phyloP scores from a whole-genome alignment of 257 asterid genomes.

The Jaltomata sinuosa region DNA sequence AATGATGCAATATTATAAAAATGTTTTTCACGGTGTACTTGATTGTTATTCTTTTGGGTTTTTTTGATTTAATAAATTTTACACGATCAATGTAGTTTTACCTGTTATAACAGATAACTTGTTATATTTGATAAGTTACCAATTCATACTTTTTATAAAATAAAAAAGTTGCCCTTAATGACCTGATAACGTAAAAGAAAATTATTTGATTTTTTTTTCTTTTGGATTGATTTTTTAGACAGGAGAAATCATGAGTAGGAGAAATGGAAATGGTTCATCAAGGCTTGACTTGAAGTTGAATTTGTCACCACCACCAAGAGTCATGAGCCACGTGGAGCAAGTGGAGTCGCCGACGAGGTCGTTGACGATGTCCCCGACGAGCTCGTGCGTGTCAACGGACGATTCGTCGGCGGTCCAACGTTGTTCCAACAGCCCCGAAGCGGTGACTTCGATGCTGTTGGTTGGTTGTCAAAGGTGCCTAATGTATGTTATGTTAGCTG shows the following conservation, averaged over 20 bases:
- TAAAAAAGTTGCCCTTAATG: not conserved
- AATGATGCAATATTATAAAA: not conserved
- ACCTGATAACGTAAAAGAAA: not conserved
- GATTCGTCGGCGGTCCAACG: constrained; percentile 39
- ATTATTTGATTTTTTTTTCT: not conserved
- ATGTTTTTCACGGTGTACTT: too few species aligned
- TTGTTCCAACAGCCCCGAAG: constrained; percentile 37
- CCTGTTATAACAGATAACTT: not conserved
- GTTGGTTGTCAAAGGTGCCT: constrained; percentile 83
- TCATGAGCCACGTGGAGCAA: not conserved
- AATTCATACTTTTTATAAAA: not conserved
- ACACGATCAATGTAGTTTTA: too few species aligned
- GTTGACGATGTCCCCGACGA: constrained; percentile 26
- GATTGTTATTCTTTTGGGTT: too few species aligned
- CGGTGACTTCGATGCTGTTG: constrained; percentile 21
- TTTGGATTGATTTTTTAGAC: not conserved
- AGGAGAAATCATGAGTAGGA: constrained; percentile 9
- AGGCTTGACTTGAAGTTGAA: constrained; percentile 46
- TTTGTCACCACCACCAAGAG: constrained; percentile 48
- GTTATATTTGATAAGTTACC: not conserved
- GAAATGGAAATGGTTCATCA: constrained; percentile 27
- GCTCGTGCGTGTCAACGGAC: constrained; percentile 66
- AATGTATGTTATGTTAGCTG: constrained; percentile 83
- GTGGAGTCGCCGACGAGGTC: constrained; percentile 43
- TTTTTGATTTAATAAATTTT: too few species aligned